phyloP scores from a whole-genome alignment of 495 filamentous ascomycete species.

The Cetradonia linearis region DNA sequence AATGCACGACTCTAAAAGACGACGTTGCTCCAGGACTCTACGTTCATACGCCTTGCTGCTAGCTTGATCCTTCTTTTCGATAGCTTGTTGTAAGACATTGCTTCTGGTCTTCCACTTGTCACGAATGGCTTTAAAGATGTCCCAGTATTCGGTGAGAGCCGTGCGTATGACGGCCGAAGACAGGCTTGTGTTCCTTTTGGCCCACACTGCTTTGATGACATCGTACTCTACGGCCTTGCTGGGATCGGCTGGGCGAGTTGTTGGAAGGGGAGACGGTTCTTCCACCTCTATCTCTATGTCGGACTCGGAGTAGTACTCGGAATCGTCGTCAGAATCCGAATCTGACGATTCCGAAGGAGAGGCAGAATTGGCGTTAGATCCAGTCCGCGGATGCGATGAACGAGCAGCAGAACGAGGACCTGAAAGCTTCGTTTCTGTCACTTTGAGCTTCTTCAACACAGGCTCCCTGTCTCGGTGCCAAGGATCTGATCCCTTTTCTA shows the following conservation, averaged over 20 bases:
- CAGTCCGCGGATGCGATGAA: slow-evolving; percentile 10
- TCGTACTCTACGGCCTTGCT: slow-evolving; percentile 51
- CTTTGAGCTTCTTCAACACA: slow-evolving; percentile 25
- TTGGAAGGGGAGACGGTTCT: slow-evolving; percentile 46
- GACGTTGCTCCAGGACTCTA: slow-evolving; percentile 46
- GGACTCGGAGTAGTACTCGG: slow-evolving; percentile 39
- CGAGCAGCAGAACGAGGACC: slow-evolving; percentile 16
- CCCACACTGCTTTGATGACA: slow-evolving; percentile 55
- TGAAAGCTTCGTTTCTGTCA: slow-evolving; percentile 14
- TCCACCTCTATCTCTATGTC: slow-evolving; percentile 35
- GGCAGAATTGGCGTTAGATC: slow-evolving; percentile 12
- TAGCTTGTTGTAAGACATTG: slow-evolving; percentile 46
- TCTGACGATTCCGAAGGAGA: slow-evolving; percentile 24
- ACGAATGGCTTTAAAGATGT: slow-evolving; percentile 50
- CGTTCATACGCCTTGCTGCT: slow-evolving; percentile 36
- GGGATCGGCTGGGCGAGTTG: slow-evolving; percentile 40
- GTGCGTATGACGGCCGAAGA: slow-evolving; percentile 25
- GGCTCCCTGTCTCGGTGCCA: slow-evolving; percentile 23
- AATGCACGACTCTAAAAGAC: slow-evolving; percentile 50
- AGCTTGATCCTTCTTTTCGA: slow-evolving; percentile 38
- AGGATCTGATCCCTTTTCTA: slow-evolving; percentile 26
- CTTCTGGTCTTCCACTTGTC: slow-evolving; percentile 53
- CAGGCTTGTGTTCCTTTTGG: slow-evolving; percentile 36
- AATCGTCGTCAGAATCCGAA: slow-evolving; percentile 42
- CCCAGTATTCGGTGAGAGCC: slow-evolving; percentile 48